Conservation (phyloP, 2,329 filamentous ascomycete species). For the Diaporthe humulicola region DNA sequence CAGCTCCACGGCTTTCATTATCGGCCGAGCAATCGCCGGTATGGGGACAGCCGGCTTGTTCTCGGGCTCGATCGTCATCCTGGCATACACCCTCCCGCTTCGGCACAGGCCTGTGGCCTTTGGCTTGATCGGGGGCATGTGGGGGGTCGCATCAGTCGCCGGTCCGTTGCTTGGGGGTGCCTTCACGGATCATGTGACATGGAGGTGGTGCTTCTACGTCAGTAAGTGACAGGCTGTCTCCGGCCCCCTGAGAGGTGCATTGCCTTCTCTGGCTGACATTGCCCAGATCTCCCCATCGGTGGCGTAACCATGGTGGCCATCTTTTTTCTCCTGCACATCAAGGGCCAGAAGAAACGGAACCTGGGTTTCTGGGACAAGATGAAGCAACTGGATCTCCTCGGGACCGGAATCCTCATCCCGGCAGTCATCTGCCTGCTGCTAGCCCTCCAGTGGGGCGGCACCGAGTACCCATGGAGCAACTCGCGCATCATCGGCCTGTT, state of each 20-base stretch:
- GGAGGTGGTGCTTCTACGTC: slow-evolving; percentile 66
- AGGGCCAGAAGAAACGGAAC: slow-evolving; percentile 48
- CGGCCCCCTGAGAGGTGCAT: neutral
- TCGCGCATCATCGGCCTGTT: slow-evolving; percentile 65
- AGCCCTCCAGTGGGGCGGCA: slow-evolving; percentile 70
- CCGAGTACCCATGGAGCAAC: slow-evolving; percentile 63
- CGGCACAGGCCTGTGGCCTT: slow-evolving; percentile 67
- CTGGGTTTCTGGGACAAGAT: slow-evolving; percentile 54
- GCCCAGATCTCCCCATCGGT: slow-evolving; percentile 55
- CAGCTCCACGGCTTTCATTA: slow-evolving; percentile 61
- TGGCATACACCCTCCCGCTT: slow-evolving; percentile 64
- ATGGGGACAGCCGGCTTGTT: slow-evolving; percentile 65
- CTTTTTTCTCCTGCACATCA: slow-evolving; percentile 60
- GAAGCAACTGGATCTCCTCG: slow-evolving; percentile 62
- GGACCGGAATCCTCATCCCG: slow-evolving; percentile 64
- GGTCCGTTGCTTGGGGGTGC: slow-evolving; percentile 65
- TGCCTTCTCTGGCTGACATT: slow-evolving; percentile 1
- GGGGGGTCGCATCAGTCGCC: slow-evolving; percentile 62
- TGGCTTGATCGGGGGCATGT: slow-evolving; percentile 68
- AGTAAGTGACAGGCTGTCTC: slow-evolving; percentile 23
- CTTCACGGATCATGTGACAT: slow-evolving; percentile 62
- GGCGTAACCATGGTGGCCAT: slow-evolving; percentile 62
- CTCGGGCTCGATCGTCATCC: slow-evolving; percentile 63
- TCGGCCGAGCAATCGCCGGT: slow-evolving; percentile 65
- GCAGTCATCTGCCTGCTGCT: slow-evolving; percentile 66